Evolutionary conservation across 108 stramenopile species (phyloP).

Genomic region (Cyclotella choctawhatcheeana): DNA sequence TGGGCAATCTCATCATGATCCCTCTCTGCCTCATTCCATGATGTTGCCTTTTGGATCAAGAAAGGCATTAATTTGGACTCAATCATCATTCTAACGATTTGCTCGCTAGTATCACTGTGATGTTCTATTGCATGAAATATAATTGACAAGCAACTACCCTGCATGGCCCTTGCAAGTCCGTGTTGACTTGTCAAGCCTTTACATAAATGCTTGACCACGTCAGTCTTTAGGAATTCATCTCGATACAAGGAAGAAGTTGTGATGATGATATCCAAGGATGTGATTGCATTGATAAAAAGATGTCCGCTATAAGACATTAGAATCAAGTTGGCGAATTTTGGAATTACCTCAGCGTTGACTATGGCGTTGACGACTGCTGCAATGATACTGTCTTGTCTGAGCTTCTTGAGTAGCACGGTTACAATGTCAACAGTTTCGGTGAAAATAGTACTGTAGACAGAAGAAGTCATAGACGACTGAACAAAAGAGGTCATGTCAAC

Average conservation of each 20-base stretch:
- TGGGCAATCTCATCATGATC: neutral
- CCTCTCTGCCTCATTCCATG: too few species aligned
- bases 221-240: neutral
- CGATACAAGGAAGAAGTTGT: neutral
- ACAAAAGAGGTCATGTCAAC: neutral
- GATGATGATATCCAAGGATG: neutral
- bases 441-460: neutral
- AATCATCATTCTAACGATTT: neutral
- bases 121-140: neutral
- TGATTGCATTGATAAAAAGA: neutral
- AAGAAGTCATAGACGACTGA: too few species aligned
- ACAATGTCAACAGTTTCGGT: neutral
- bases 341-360: neutral
- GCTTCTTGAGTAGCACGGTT: neutral
- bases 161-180: neutral
- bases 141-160: neutral
- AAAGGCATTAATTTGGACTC: neutral
- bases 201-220: neutral
- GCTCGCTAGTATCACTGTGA: neutral
- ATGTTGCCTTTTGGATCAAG: neutral
- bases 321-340: neutral
- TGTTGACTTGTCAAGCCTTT: neutral
- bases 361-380: neutral
- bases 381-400: neutral
- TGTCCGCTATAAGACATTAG: neutral